These are phyloP conservation scores for Epichloe brachyelytri DNA, from an alignment of 2,329 filamentous ascomycete species.

Conservation along the genomic window DNA sequence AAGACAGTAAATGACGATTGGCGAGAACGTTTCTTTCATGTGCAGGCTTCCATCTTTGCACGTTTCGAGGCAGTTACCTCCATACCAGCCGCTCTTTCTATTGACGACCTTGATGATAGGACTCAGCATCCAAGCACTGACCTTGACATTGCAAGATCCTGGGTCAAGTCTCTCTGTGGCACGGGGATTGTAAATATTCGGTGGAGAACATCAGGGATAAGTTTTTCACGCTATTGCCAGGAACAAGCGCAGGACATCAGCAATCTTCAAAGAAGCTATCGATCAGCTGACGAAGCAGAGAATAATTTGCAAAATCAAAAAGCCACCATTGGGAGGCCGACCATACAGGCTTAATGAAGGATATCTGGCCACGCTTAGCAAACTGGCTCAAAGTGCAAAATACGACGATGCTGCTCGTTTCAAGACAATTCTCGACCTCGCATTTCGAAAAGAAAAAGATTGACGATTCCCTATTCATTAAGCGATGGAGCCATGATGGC, in stretches of 20 bases:
- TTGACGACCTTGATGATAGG: constrained; percentile 8
- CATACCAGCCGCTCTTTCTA: constrained; percentile 29
- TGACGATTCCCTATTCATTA: constrained; percentile 42
- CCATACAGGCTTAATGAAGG: constrained; percentile 51
- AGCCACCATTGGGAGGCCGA: constrained; percentile 42
- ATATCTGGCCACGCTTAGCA: constrained; percentile 43
- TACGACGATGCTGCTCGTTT: constrained; percentile 45
- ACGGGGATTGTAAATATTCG: constrained; percentile 37
- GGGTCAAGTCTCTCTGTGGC: constrained; percentile 45
- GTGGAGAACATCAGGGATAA: constrained; percentile 35
- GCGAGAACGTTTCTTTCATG: constrained; percentile 44
- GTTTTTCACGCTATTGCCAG: constrained; percentile 34
- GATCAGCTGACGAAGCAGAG: constrained; percentile 34
- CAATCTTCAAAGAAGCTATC: constrained; percentile 35
- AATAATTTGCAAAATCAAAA: constrained; percentile 47
- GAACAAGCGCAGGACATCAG: constrained; percentile 26
- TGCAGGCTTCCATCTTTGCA: constrained; percentile 40
- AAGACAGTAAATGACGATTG: constrained; percentile 26
- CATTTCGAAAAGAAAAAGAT: constrained; percentile 31
- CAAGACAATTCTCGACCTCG: constrained; percentile 46
- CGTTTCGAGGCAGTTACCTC: constrained; percentile 42
- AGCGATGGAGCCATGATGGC: constrained; percentile 55
- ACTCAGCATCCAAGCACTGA: constrained; percentile 9
- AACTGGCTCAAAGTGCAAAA: constrained; percentile 39
- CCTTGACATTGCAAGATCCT: constrained; percentile 38